These are phyloP conservation scores for Saksenaea vasiformis DNA, from an alignment of 371 early-diverging fungal genomes.

Conservation along the genomic window DNA sequence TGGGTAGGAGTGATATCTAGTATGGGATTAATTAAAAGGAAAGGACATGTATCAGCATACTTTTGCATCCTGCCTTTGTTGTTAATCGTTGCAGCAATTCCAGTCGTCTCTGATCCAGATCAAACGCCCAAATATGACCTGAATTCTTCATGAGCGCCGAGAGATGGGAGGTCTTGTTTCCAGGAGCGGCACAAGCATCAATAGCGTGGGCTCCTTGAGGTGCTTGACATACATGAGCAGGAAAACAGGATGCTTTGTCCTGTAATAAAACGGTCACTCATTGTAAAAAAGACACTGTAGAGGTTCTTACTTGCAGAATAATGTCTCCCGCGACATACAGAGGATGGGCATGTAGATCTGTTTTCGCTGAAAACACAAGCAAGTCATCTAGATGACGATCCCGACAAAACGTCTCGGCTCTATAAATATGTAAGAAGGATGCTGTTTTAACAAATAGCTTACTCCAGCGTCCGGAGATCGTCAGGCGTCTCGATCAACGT, in stretches of 20 bases:
- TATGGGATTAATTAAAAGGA: neutral
- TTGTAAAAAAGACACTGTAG: neutral
- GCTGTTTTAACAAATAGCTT: slow-evolving; percentile 3
- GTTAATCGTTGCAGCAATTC: slow-evolving; percentile 76
- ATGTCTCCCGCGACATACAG: slow-evolving; percentile 75
- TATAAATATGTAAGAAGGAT: slow-evolving; percentile 1
- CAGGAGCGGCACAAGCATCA: slow-evolving; percentile 99
- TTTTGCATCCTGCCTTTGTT: slow-evolving; percentile 79
- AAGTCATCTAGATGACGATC: slow-evolving; percentile 83
- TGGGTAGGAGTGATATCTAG: slow-evolving; percentile 65
- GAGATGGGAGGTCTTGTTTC: slow-evolving; percentile 97
- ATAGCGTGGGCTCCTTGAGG: slow-evolving; percentile 74
- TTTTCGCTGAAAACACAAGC: slow-evolving; percentile 82
- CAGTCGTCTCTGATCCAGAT: slow-evolving; percentile 81
- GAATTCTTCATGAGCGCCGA: slow-evolving; percentile 83
- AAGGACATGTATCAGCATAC: slow-evolving; percentile 46
- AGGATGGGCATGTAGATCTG: slow-evolving; percentile 81
- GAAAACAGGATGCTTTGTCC: slow-evolving; percentile 97
- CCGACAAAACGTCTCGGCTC: slow-evolving; percentile 45
- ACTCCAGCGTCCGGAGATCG: slow-evolving; percentile 39
- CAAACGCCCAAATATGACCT: slow-evolving; percentile 93
- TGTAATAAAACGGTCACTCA: slow-evolving; percentile 10
- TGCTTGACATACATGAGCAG: slow-evolving; percentile 89
- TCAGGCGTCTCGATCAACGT: slow-evolving; percentile 41
- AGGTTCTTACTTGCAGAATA: slow-evolving; percentile 75